phyloP scores from a whole-genome alignment of 164 flowering plant genomes.

The Tetracentron sinense region DNA sequence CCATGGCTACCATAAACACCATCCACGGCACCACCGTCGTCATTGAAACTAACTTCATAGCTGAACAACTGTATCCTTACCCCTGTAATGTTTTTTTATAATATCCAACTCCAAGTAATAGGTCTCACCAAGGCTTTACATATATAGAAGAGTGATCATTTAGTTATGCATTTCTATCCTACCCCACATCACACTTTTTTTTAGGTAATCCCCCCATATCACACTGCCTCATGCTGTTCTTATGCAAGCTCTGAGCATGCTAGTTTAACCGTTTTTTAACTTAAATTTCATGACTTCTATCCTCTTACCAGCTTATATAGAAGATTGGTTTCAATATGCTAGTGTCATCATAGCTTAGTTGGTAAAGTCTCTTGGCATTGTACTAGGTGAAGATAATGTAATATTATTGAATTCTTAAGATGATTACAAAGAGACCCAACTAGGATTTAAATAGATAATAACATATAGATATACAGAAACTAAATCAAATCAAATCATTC shows the following conservation, averaged over 20 bases:
- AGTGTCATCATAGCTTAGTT: too few relatives aligned
- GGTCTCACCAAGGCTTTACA: background rate
- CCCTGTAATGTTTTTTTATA: background rate
- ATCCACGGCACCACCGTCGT: conserved; percentile 18
- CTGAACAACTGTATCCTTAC: background rate
- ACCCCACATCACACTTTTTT: conserved; percentile 25
- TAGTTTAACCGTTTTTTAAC: conserved; percentile 17
- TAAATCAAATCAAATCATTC: too few relatives aligned
- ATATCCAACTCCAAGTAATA: background rate
- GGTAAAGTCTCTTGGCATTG: too few relatives aligned
- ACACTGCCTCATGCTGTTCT: conserved; percentile 21
- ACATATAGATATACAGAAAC: too few relatives aligned
- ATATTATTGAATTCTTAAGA: too few relatives aligned
- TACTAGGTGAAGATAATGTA: too few relatives aligned
- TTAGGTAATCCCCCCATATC: too few relatives aligned
- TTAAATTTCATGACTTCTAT: conserved; percentile 20
- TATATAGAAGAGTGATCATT: conserved; percentile 8
- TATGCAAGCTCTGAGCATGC: conserved; percentile 9
- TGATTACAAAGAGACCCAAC: too few relatives aligned
- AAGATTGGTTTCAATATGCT: too few relatives aligned
- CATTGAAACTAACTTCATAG: conserved; percentile 25
- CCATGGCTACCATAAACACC: conserved; percentile 25
- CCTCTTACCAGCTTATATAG: too few relatives aligned
- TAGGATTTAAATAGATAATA: too few relatives aligned
- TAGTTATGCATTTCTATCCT: conserved; percentile 24